Evolutionary conservation across 495 filamentous ascomycete genomes (phyloP), one percentile per base, ranked within the genome.

Genomic region (Penicillium nucicola): DNA sequence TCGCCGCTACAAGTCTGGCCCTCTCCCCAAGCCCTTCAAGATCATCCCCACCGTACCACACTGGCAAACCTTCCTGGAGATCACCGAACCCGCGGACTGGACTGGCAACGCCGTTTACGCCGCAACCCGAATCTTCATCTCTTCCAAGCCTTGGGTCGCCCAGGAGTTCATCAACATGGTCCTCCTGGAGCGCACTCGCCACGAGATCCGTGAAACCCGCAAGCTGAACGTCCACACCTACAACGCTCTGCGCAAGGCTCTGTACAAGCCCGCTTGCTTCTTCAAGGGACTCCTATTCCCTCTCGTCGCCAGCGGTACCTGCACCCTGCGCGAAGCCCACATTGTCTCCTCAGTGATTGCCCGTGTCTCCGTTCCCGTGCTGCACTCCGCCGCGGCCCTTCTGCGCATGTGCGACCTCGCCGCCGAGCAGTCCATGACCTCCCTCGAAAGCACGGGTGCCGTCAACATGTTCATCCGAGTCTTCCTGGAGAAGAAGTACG

Each of bases 201-300:
- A 96, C 53, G 89, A 97, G 50, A 91, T 89, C 45, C 76, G 80
- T 53, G 89, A 93, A 66, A 86, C 83, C 37, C 92, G 90, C 72
- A 96, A 95, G 60, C 75, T 99, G 36, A 97, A 97, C 52, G 86
- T 97, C 1, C 95, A 97, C 70, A 79, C 96, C 4, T 99, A 95
- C 77, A 88, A 90, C 50, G 83, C 89, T 2, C 74, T 98, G 39
- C 96, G 95, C 67, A 95, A 95, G 63, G 84, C 85, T 3, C 77
- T 97, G 8, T 99, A 96, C 77, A 97, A 97, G 62, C 95, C 93
- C 2, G 88, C 90, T 0, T 89, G 90, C 18, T 99, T 95, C 71
- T 97, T 99, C 77, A 97, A 97, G 67, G 93, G 93, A 1, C 82
- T 97, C 53, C 76, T 98, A 5, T 97, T 97, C 61, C 95, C 95